Evolutionary conservation across 345 rosid genomes (phyloP).

Genomic region (Gossypioides kirkii): DNA sequence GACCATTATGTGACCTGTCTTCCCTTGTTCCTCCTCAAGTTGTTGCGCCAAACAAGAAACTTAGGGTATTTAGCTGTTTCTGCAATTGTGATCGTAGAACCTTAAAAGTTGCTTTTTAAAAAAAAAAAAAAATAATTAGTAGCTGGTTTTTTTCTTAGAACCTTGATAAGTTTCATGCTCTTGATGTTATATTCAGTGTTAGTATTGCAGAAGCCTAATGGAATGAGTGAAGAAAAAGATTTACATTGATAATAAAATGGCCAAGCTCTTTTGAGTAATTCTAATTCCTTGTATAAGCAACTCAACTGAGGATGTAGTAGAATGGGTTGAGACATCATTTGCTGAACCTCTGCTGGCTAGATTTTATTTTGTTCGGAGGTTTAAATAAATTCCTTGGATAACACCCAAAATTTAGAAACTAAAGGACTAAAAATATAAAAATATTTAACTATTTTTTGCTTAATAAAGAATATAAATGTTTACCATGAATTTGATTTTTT

Average conservation of each 20-base stretch:
- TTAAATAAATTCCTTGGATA: background rate
- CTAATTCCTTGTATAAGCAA: background rate
- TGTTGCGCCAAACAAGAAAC: constrained; percentile 87
- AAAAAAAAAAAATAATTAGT: background rate
- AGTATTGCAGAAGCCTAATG: background rate
- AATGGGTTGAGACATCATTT: background rate
- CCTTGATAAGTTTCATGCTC: background rate
- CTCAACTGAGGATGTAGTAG: background rate
- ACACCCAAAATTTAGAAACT: background rate
- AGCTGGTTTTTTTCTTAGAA: background rate
- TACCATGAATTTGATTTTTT: background rate
- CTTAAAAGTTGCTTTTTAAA: background rate
- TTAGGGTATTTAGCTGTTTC: constrained; percentile 54
- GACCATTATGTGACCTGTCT: constrained; percentile 96
- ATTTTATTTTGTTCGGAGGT: background rate
- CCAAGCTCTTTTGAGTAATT: background rate
- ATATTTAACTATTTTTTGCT: background rate
- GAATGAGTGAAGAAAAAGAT: constrained; percentile 5
- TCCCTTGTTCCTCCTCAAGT: constrained; percentile 87
- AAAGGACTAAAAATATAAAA: background rate
- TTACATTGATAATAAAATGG: background rate
- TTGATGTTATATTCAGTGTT: background rate
- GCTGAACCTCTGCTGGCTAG: constrained; percentile 6
- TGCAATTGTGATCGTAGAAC: background rate
- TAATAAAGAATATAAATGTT: background rate